Conservation (phyloP, 108 stramenopile species). For the Bacterosira constricta region DNA sequence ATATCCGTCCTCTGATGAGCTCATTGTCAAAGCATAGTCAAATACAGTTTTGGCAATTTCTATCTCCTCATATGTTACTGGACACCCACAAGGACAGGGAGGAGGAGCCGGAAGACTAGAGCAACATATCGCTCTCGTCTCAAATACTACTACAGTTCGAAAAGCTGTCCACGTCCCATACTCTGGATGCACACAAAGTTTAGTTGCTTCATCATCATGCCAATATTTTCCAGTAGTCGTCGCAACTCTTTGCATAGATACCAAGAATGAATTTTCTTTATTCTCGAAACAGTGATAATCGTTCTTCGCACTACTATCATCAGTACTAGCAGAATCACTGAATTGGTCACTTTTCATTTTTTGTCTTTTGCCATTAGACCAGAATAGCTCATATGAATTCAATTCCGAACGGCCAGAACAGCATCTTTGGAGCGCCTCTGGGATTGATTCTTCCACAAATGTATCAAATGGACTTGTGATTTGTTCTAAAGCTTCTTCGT, state of each 20-base stretch:
- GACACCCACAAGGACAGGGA: slow-evolving; percentile 36
- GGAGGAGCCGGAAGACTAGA: slow-evolving; percentile 20
- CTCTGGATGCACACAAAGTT: slow-evolving; percentile 54
- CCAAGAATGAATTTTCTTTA: slow-evolving; percentile 28
- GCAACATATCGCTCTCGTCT: background rate
- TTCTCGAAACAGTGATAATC: slow-evolving; percentile 24
- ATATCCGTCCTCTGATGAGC: slow-evolving; percentile 13
- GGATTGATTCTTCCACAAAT: slow-evolving; percentile 21
- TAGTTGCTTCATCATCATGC: slow-evolving; percentile 49
- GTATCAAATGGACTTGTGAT: slow-evolving; percentile 39
- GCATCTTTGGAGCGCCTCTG: background rate
- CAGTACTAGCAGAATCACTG: slow-evolving; percentile 8
- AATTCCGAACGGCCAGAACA: background rate
- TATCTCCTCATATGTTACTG: slow-evolving; percentile 32
- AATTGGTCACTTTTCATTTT: slow-evolving; percentile 11
- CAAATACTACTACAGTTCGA: slow-evolving; percentile 51
- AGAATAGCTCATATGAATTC: slow-evolving; percentile 45
- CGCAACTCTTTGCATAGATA: slow-evolving; percentile 62
- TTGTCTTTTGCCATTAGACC: slow-evolving; percentile 40
- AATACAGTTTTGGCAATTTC: slow-evolving; percentile 38
- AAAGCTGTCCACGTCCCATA: slow-evolving; percentile 62
- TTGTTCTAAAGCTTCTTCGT: slow-evolving; percentile 4
- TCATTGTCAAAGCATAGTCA: slow-evolving; percentile 26
- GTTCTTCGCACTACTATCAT: background rate
- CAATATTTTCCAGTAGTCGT: slow-evolving; percentile 50